Evolutionary conservation across 352 stramenopile species (phyloP), one percentile per base, ranked within the genome.

Genomic region (Globisporangium spinosum): DNA sequence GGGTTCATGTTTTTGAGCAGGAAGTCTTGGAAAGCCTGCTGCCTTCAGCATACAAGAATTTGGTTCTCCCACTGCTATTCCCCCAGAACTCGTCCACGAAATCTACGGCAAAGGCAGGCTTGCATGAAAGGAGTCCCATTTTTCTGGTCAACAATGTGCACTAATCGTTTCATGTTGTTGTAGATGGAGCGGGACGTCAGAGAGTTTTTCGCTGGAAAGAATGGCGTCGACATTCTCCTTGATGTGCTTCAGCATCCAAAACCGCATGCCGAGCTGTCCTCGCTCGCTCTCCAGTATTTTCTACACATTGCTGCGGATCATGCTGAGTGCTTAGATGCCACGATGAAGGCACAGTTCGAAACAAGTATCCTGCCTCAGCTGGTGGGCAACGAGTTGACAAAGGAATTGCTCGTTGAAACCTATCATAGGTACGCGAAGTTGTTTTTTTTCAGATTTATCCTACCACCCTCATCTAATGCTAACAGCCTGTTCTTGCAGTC

Each of bases 1-100:
- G 40, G 40, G 15, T 2, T 43, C 9, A n/a, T 22, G 4, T 70
- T 1, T 66, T 64, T 43, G 51, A 58, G 29, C 67, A 93, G 75
- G 87, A 95, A 60, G 87, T 95, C 6, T 74, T 95, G 12, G 87
- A 95, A 56, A 95, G 86, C 56, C 57, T 95, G 35, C 73, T 95
- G 27, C 85, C 83, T 12, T 89, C 83, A 2, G 69, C 73, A 2
- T 90, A 91, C 70, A 93, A 93, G 69, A 82, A 78, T 12, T 68
- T 90, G 12, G 78, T 95, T 2, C 53, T 94, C 4, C 83, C 85
- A n/a, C 60, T 95, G 10, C 64, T 95, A 10, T 95, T 95, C 23
- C 79, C 82, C 1, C 79, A 83, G 29, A 29, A 69, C n/a, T 77
- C 77, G 12, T 70, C 77, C 13, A 84, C 76, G 10, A 95, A 95